Evolutionary conservation across 495 filamentous ascomycete species (phyloP).

Genomic region (Annulohypoxylon maeteangense): DNA sequence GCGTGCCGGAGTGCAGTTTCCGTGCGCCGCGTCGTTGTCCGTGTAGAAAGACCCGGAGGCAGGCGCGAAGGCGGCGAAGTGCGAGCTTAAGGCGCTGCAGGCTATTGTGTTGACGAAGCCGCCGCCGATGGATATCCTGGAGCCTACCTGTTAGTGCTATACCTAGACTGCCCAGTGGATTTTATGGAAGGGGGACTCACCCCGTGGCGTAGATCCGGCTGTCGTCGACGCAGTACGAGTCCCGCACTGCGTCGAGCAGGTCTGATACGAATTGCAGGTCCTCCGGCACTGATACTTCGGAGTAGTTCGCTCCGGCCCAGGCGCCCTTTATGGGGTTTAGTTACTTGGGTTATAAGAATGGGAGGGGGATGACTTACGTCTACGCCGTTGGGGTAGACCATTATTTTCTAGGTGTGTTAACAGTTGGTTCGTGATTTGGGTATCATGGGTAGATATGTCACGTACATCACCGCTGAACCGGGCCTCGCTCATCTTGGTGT

Average conservation of each 20-base stretch:
- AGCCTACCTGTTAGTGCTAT: background rate
- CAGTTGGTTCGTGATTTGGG: background rate
- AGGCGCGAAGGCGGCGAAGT: slow-evolving; percentile 61
- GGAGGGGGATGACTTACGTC: slow-evolving; percentile 31
- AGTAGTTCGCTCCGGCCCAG: slow-evolving; percentile 50
- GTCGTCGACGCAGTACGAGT: slow-evolving; percentile 62
- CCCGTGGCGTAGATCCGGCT: slow-evolving; percentile 62
- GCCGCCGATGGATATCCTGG: slow-evolving; percentile 65
- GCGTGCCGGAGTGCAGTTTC: slow-evolving; percentile 51
- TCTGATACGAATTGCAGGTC: slow-evolving; percentile 61
- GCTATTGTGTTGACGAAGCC: slow-evolving; percentile 64
- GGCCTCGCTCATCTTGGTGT: slow-evolving; percentile 44
- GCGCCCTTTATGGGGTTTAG: slow-evolving; percentile 40
- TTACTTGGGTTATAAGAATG: background rate
- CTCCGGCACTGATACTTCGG: slow-evolving; percentile 49
- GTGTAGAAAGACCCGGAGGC: slow-evolving; percentile 49
- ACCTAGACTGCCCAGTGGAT: too few relatives aligned
- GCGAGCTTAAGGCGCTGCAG: slow-evolving; percentile 54
- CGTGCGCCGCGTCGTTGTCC: slow-evolving; percentile 39
- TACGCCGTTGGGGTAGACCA: slow-evolving; percentile 48
- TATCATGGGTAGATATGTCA: too few relatives aligned
- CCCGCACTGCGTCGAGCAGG: slow-evolving; percentile 56
- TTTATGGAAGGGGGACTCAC: slow-evolving; percentile 14
- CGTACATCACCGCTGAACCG: slow-evolving; percentile 42
- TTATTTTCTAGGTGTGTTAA: slow-evolving; percentile 43